Conservation (phyloP, 805 yeast genomes). For the Zygosaccharomyces rouxii region DNA sequence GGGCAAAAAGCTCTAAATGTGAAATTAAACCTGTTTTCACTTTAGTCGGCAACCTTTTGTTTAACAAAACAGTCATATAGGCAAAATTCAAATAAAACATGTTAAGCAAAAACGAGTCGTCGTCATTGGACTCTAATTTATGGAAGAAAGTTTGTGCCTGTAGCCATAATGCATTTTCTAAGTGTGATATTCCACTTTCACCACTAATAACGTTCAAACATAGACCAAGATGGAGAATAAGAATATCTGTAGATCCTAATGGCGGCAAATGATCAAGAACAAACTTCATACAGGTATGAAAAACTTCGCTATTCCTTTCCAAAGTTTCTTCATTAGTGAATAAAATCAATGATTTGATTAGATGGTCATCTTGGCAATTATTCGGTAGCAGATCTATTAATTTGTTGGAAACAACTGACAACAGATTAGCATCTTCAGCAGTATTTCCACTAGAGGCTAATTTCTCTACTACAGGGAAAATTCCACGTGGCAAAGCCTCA, state of each 20-base stretch:
- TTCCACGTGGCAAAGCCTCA: background rate
- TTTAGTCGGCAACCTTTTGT: background rate
- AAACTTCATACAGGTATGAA: conserved; percentile 5
- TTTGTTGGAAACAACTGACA: conserved; percentile 1
- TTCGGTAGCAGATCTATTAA: conserved; percentile 4
- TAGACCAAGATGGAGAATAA: conserved; percentile 21
- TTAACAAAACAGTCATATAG: conserved; percentile 7
- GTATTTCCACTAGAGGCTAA: background rate
- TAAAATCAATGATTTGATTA: conserved; percentile 24
- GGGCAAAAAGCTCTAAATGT: conserved; percentile 8
- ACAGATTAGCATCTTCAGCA: background rate
- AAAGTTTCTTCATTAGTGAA: conserved; percentile 18
- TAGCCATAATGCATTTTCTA: conserved; percentile 2
- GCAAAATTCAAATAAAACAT: conserved; percentile 19
- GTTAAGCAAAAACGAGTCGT: conserved; percentile 8
- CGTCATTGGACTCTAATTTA: background rate
- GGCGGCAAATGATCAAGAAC: conserved; percentile 6
- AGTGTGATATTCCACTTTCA: background rate
- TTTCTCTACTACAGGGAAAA: conserved; percentile 1
- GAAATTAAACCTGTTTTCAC: conserved; percentile 1
- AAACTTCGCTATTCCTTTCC: conserved; percentile 4
- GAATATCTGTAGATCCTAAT: conserved; percentile 6
- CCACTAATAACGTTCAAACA: conserved; percentile 14
- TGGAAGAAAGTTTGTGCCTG: conserved; percentile 1
- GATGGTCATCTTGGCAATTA: conserved; percentile 3